Base-by-base conservation (phyloP, 1,284 basidiomycete genomes). In the Sanghuangporus weigelae region DNA sequence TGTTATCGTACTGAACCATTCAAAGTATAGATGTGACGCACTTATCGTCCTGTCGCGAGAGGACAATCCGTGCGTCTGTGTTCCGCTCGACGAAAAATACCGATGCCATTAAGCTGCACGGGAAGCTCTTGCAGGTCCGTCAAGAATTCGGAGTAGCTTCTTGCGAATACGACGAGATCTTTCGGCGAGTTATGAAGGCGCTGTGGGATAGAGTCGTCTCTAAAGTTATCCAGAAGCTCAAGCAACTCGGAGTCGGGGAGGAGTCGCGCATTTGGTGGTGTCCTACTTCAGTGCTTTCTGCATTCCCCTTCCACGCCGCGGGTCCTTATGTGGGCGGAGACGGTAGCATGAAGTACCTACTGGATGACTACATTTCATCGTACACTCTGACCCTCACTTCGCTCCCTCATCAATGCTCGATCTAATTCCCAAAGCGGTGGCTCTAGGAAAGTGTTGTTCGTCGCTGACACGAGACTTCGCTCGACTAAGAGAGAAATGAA, bases 201-300 rank as follows among this genome's bases (percentile, higher is more conserved):
- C 66, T 78, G 19, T 78, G 77, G 77, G 63, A 71, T n/a, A 57
- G 68, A 6, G 60, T 79, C 39, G 74, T 74, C 7, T 58, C 58
- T 12, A 75, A 75, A 6, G 67, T 78, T 16, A 61, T 73, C 14
- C 65, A 69, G 31, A 63, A 60, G 40, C 35, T 78, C 1, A 16
- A 48, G 5, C 21, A 57, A 4, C 57, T 71, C 5, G 59, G 44
- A 16, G 56, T 66, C 3, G 57, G 61, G 1, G 57, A 54, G 12
- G 67, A 72, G 14, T 73, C 75, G 0, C 73, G 75, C 10, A 69
- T 81, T 16, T 81, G 79, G 77, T 81, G 79, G 79, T 81, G 77
- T 60, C 77, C 77, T 2, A 76, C 75, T 0, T 72, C 72, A 0
- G 49, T 58, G 3, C 68, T 80, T 31, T 67, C 73, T n/a, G 68